Base-by-base conservation (phyloP, 768 basidiomycete species). In the Suillus placidus region DNA sequence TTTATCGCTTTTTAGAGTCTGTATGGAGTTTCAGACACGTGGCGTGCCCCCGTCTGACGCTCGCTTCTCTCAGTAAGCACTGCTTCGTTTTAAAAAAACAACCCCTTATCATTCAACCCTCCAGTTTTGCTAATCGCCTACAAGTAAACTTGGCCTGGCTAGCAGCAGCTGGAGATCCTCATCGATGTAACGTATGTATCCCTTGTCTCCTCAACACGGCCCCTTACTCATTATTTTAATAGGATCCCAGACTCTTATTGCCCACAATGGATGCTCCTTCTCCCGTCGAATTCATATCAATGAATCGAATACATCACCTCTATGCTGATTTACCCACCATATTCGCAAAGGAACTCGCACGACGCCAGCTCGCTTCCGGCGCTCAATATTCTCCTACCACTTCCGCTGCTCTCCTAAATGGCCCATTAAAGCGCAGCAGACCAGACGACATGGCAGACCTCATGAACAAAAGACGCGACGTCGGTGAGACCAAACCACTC, bases 131-230 rank as follows among this genome's bases (percentile, higher is more conserved):
- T 4, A 62, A 64, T 14, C 85, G 91, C 57, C 76, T 93, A 47
- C 89, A 92, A 70, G 83, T 87, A 37, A 93, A 93, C 73, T 80
- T 93, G 16, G 79, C 84, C 2, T 92, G 88, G 87, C 76, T 92
- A 68, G 89, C 89, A 55, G 83, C 86, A 23, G 85, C 84, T n/a
- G 88, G 86, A 49, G 90, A 92, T 69, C 82, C 81, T 18, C 20
- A 80, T 75, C 82, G 81, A 58, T 81, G 79, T 71, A 79, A 77
- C 45, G 87, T 87, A 78, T 60, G 84, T 76, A 63, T 64, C 52
- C 52, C 4, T 66, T 32, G 57, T 61, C 58, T 34, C 37, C 34
- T 56, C 51, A 54, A 35, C 40, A 45, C 57, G 13, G 52, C 62
- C 65, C n/a, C 56, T 58, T 62, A 18, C 30, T n/a, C 18, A 12